phyloP scores from a whole-genome alignment of 1,284 basidiomycete genomes.

The Trametes pubescens region DNA sequence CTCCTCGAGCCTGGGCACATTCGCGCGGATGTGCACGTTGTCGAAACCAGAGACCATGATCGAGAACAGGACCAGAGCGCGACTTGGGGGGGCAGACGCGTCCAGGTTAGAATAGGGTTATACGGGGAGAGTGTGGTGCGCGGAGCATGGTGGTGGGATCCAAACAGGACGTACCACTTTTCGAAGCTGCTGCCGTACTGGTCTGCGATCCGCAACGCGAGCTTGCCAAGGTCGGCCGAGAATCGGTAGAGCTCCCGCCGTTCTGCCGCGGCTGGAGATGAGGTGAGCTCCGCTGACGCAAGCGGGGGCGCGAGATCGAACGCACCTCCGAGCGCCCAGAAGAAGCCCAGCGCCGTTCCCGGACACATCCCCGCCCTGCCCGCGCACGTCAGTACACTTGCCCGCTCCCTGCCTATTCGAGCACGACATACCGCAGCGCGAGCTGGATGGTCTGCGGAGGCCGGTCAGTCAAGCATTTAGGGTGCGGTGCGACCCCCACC shows the following conservation, averaged over 20 bases:
- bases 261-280: slow-evolving; percentile 60
- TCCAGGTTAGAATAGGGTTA: slow-evolving; percentile 14
- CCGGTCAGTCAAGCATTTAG: slow-evolving; percentile 4
- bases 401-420: slow-evolving; percentile 2
- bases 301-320: slow-evolving; percentile 6
- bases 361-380: slow-evolving; percentile 69
- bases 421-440: slow-evolving; percentile 57
- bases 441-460: slow-evolving; percentile 63
- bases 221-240: slow-evolving; percentile 69
- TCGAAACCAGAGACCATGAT: slow-evolving; percentile 74
- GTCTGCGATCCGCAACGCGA: slow-evolving; percentile 70
- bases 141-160: neutral
- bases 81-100: slow-evolving; percentile 47
- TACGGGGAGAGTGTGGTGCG: neutral
- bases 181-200: slow-evolving; percentile 67
- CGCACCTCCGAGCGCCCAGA: slow-evolving; percentile 71
- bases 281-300: neutral
- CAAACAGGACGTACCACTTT: slow-evolving; percentile 58
- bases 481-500: slow-evolving; percentile 33
- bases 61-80: slow-evolving; percentile 65
- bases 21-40: slow-evolving; percentile 67
- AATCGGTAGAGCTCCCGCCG: slow-evolving; percentile 68
- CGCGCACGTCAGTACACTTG: slow-evolving; percentile 12
- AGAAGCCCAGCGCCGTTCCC: slow-evolving; percentile 72
- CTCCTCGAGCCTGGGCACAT: slow-evolving; percentile 66